Evolutionary conservation across 75 land plant species (phyloP), one percentile per base, ranked within the genome.

Genomic region (Pseudotsuga menziesii): DNA sequence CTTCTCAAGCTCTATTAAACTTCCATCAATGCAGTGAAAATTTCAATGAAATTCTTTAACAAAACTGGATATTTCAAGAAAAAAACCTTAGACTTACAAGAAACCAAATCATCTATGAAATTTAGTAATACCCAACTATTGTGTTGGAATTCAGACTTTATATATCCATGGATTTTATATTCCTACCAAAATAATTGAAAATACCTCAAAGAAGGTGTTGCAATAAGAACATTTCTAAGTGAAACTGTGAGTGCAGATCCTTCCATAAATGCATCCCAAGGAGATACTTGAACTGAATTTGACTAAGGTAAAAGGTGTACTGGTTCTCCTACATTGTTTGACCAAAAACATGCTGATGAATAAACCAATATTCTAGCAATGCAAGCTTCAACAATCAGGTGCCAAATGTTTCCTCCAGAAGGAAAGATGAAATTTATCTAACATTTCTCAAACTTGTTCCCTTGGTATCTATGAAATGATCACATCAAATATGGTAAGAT

Each of bases 381-480:
- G 77, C 96, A 93, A 27, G 92, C 86, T 77, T 93, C 96, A 39
- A 93, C 91, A 29, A 93, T 91, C 39, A 93, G 82, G 55, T 93
- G 96, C 67, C 82, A 78, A 90, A 93, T 83, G 78, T 88, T 91
- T 35, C 94, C 93, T 78, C 80, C 96, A 89, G 85, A 76, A 35
- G 2, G 36, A 80, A 72, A 29, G 17, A 22, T 1, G 15, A 29
- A 8, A 14, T 57, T 72, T 19, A 57, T 35, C 16, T 35, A n/a
- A n/a, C n/a, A n/a, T n/a, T n/a, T n/a, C n/a, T 56, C 4, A 12
- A 2, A 61, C 22, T 59, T 17, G 1, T n/a, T 59, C 61, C 22
- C 61, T 59, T 59, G 2, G 2, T n/a, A 19, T 19, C 61, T 19
- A 17, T 19, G n/a, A 59, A 17, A 59, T 3, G 3, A 1, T 1